A percentile compares a stretch with the other conserved stretches of the same genome.
Conservation (phyloP, 495 filamentous ascomycete genomes). For the Pyrenopolyporus hunteri region DNA sequence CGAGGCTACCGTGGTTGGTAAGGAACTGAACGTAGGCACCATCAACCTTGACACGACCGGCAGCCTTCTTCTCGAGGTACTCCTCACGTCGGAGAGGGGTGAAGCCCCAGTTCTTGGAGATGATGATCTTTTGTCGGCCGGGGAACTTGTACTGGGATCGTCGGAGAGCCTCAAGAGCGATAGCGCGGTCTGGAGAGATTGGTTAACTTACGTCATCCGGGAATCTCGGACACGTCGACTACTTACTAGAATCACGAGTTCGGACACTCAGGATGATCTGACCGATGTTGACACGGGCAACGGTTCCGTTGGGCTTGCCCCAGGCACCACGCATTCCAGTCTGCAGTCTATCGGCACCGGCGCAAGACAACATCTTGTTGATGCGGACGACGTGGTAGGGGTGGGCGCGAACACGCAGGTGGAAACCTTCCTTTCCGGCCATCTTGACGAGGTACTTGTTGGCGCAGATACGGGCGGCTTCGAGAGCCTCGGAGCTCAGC, state of each 20-base stretch:
- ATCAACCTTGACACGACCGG: slow-evolving; percentile 88
- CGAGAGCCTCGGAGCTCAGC: slow-evolving; percentile 96
- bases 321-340: slow-evolving; percentile 99
- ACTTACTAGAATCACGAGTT: slow-evolving; percentile 85
- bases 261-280: slow-evolving; percentile 97
- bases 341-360: slow-evolving; percentile 99
- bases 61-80: slow-evolving; percentile 89
- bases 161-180: slow-evolving; percentile 96
- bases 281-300: slow-evolving; percentile 99
- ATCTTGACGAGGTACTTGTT: slow-evolving; percentile 99
- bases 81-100: slow-evolving; percentile 96
- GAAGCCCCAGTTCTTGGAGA: slow-evolving; percentile 99
- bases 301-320: slow-evolving; percentile 97
- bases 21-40: slow-evolving; percentile 99
- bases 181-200: slow-evolving; percentile 68
- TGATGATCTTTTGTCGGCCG: slow-evolving; percentile 99
- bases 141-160: slow-evolving; percentile 99
- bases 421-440: slow-evolving; percentile 99
- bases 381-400: slow-evolving; percentile 99
- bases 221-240: background rate
- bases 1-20: slow-evolving; percentile 82
- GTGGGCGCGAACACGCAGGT: slow-evolving; percentile 96
- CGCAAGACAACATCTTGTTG: slow-evolving; percentile 99
- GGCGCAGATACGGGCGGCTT: slow-evolving; percentile 98
- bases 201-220: slow-evolving; percentile 38